Conservation (phyloP, 257 asterid species). For the Solanum chilense region DNA sequence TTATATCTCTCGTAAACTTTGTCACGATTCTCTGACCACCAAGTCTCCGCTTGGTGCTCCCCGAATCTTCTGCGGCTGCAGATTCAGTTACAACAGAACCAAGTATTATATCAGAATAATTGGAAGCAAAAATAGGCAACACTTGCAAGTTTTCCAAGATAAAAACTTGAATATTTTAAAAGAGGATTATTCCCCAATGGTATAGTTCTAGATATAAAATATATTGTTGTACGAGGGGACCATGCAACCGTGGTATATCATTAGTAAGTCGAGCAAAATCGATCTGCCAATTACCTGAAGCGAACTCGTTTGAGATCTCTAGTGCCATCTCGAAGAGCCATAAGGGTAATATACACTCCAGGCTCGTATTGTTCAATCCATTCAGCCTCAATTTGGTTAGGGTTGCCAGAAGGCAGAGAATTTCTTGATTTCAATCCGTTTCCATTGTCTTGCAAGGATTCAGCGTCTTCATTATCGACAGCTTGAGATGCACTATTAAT, state of each 20-base stretch:
- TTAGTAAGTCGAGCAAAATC: neutral
- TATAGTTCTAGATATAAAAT: neutral
- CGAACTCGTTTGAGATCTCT: slow-evolving; percentile 97
- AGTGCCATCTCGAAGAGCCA: slow-evolving; percentile 82
- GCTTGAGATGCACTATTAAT: slow-evolving; percentile 35
- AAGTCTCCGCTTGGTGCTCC: slow-evolving; percentile 95
- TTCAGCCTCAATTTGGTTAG: slow-evolving; percentile 69
- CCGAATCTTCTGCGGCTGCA: slow-evolving; percentile 92
- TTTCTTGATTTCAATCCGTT: slow-evolving; percentile 41
- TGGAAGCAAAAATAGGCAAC: neutral
- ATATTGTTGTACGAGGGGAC: neutral
- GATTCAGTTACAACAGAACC: neutral
- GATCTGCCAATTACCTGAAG: slow-evolving; percentile 54
- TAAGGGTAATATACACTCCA: slow-evolving; percentile 88
- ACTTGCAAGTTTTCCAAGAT: neutral
- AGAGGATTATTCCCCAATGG: neutral
- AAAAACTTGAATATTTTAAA: neutral
- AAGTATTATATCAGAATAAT: neutral
- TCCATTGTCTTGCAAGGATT: slow-evolving; percentile 27
- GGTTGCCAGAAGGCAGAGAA: slow-evolving; percentile 31
- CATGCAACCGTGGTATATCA: neutral
- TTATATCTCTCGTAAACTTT: slow-evolving; percentile 77
- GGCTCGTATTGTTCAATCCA: slow-evolving; percentile 92
- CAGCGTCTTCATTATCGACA: slow-evolving; percentile 26
- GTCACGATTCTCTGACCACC: slow-evolving; percentile 99